These are phyloP conservation scores for Plicaturopsis crispa DNA, from an alignment of 768 basidiomycete species.

Conservation along the genomic window DNA sequence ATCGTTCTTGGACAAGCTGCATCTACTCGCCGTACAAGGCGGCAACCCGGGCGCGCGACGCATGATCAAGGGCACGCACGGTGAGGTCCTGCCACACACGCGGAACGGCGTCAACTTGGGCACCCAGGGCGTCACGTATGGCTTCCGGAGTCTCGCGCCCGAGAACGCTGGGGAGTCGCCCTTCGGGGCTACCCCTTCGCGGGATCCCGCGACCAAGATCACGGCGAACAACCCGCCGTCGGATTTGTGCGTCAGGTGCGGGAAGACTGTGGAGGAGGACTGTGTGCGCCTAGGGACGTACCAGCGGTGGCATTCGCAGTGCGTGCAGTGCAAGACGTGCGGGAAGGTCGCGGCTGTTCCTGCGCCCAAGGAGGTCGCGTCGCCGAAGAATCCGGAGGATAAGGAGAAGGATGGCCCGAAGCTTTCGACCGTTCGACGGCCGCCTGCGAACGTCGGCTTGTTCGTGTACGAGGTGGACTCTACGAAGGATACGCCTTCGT, in stretches of 20 bases:
- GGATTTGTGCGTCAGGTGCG: slow-evolving; percentile 88
- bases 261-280: slow-evolving; percentile 92
- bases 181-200: slow-evolving; percentile 37
- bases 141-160: slow-evolving; percentile 86
- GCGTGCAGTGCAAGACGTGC: slow-evolving; percentile 79
- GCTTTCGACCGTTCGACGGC: slow-evolving; percentile 56
- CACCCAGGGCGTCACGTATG: slow-evolving; percentile 85
- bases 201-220: slow-evolving; percentile 41
- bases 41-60: slow-evolving; percentile 74
- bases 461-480: slow-evolving; percentile 77
- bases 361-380: slow-evolving; percentile 44
- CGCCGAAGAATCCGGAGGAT: slow-evolving; percentile 31
- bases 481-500: slow-evolving; percentile 57
- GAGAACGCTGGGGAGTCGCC: slow-evolving; percentile 88
- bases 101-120: slow-evolving; percentile 45
- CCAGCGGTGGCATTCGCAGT: slow-evolving; percentile 93
- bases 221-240: slow-evolving; percentile 69
- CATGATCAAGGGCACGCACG: slow-evolving; percentile 68
- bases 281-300: slow-evolving; percentile 94
- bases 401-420: slow-evolving; percentile 46
- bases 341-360: slow-evolving; percentile 68
- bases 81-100: slow-evolving; percentile 39
- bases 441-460: slow-evolving; percentile 71
- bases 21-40: slow-evolving; percentile 81
- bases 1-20: slow-evolving; percentile 87